These are phyloP conservation scores for Dactylellina drechsleri DNA, from an alignment of 2,329 filamentous ascomycete species.

Conservation along the genomic window DNA sequence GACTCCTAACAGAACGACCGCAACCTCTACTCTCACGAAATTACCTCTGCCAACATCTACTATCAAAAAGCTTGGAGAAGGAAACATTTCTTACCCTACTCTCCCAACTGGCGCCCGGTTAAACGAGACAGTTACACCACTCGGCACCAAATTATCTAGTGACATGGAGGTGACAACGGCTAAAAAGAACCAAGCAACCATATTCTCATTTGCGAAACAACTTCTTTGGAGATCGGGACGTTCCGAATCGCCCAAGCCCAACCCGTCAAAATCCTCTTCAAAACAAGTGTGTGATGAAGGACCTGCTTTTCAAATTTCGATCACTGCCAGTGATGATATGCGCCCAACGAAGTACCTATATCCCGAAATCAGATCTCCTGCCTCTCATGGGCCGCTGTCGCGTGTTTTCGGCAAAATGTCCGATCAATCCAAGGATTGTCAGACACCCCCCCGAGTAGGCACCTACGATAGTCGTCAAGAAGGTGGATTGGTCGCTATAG, in stretches of 20 bases:
- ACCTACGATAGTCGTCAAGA: background rate
- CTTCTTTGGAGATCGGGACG: slow-evolving; percentile 42
- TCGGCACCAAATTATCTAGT: background rate
- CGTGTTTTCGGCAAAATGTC: background rate
- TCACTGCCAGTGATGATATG: too few species aligned
- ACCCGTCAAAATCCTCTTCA: background rate
- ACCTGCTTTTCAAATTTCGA: background rate
- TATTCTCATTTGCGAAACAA: slow-evolving; percentile 48
- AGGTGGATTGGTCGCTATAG: slow-evolving; percentile 13
- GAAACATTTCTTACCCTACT: slow-evolving; percentile 15
- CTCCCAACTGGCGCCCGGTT: slow-evolving; percentile 1
- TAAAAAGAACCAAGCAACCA: slow-evolving; percentile 44
- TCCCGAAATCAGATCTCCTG: slow-evolving; percentile 17
- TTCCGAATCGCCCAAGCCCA: slow-evolving; percentile 29
- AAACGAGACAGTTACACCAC: slow-evolving; percentile 4
- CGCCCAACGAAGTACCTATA: background rate
- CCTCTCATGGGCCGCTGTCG: background rate
- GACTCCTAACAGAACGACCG: slow-evolving; percentile 7
- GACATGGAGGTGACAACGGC: slow-evolving; percentile 13
- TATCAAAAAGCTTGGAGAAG: slow-evolving; percentile 1
- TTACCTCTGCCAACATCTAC: slow-evolving; percentile 17
- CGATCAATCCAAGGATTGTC: background rate
- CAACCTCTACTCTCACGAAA: slow-evolving; percentile 25
- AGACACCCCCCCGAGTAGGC: too few species aligned
- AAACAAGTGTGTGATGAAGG: background rate